Conservation (phyloP, 2,329 filamentous ascomycete species). For the Colletotrichum sp. region DNA sequence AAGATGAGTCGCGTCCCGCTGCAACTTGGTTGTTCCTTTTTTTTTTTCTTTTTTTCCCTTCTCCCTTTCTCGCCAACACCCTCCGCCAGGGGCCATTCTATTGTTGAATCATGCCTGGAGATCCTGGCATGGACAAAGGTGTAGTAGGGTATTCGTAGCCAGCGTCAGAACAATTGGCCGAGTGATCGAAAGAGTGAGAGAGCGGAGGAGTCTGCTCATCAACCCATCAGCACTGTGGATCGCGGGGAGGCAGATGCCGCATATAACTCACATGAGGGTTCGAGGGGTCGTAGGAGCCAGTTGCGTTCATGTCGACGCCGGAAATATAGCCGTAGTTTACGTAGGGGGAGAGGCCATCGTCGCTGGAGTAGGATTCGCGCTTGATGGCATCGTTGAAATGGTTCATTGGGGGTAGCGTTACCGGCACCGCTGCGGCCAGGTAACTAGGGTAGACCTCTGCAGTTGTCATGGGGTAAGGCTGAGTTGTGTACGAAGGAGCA, state of each 20-base stretch:
- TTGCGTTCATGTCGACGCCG: constrained; percentile 65
- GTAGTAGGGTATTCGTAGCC: constrained; percentile 72
- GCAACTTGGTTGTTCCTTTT: not conserved
- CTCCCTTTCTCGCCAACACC: not conserved
- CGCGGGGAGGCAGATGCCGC: constrained; percentile 46
- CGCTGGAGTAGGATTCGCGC: constrained; percentile 63
- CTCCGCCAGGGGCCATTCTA: not conserved
- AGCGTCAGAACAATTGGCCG: constrained; percentile 64
- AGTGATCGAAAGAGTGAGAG: constrained; percentile 75
- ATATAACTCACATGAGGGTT: constrained; percentile 75
- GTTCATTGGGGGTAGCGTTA: constrained; percentile 68
- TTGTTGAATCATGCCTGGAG: constrained; percentile 58
- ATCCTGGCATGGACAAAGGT: constrained; percentile 75
- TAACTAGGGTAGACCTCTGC: constrained; percentile 61
- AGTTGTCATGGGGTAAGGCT: constrained; percentile 56
- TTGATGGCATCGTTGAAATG: constrained; percentile 71
- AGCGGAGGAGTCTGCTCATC: constrained; percentile 74
- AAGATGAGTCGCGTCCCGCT: not conserved
- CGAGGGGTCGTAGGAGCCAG: constrained; percentile 69
- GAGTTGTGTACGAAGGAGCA: constrained; percentile 60
- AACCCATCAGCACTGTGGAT: constrained; percentile 54
- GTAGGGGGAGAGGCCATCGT: constrained; percentile 67
- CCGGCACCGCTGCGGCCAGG: constrained; percentile 58
- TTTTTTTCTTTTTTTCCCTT: not conserved
- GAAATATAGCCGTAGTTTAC: constrained; percentile 71